phyloP scores from a whole-genome alignment of 148 eudicot species.

The Camellia japonica region DNA sequence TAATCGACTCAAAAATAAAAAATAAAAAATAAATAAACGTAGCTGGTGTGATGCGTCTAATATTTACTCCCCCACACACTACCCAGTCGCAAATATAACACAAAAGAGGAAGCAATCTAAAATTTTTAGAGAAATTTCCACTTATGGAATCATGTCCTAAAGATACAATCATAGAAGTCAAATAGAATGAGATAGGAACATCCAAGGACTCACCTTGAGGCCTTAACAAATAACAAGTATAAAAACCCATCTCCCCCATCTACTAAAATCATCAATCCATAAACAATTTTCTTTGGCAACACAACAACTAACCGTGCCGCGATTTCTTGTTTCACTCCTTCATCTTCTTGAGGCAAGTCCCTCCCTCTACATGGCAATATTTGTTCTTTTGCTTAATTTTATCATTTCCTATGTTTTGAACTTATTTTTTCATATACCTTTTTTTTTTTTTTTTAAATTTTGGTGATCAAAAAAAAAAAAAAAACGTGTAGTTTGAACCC shows the following conservation, averaged over 20 bases:
- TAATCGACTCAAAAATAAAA: too few relatives aligned
- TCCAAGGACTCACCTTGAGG: background rate
- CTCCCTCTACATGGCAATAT: background rate
- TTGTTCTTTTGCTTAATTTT: background rate
- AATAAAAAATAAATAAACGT: too few relatives aligned
- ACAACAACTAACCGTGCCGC: background rate
- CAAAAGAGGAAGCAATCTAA: too few relatives aligned
- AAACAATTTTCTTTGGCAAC: background rate
- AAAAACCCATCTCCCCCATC: background rate
- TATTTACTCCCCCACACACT: too few relatives aligned
- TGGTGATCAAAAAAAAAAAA: too few relatives aligned
- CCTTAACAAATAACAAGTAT: background rate
- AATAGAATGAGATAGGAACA: background rate
- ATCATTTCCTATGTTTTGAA: background rate
- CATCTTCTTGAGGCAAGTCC: constrained; percentile 6
- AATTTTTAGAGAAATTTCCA: background rate
- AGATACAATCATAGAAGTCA: background rate
- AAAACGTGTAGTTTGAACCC: too few relatives aligned
- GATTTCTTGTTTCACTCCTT: background rate
- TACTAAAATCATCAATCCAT: background rate
- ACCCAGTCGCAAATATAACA: too few relatives aligned
- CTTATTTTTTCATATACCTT: background rate
- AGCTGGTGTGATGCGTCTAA: too few relatives aligned
- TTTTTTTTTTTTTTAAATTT: too few relatives aligned
- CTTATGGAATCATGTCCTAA: background rate